Percentiles rank a stretch among this genome's conserved stretches.
phyloP scores from a whole-genome alignment of 345 rosid species.

The Bruguiera parviflora region DNA sequence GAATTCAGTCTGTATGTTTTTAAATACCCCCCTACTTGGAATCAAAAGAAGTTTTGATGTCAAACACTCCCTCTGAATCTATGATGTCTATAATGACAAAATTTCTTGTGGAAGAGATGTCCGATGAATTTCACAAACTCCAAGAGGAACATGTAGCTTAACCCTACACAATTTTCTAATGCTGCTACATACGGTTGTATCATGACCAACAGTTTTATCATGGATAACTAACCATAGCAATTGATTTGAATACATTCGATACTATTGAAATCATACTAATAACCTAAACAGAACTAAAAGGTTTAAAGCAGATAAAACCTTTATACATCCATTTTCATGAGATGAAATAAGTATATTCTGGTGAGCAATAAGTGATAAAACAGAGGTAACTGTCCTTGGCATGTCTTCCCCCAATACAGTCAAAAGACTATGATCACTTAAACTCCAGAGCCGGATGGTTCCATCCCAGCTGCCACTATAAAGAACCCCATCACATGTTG shows the following conservation, averaged over 20 bases:
- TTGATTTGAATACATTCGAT: background rate
- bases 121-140: no score
- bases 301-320: slow-evolving; percentile 40
- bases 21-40: background rate
- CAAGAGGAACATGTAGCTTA: no score
- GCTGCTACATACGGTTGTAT: no score
- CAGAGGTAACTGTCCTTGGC: slow-evolving; percentile 47
- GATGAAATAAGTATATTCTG: slow-evolving; percentile 53
- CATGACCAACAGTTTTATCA: no score
- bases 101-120: background rate
- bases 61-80: background rate
- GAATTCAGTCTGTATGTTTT: background rate
- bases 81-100: background rate
- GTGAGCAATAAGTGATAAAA: slow-evolving; percentile 52
- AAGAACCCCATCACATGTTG: slow-evolving; percentile 57
- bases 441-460: slow-evolving; percentile 76
- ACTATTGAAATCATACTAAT: background rate
- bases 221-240: no score
- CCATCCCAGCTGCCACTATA: slow-evolving; percentile 99
- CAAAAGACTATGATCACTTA: slow-evolving; percentile 72
- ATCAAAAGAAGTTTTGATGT: background rate
- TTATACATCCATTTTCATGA: slow-evolving; percentile 71
- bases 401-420: slow-evolving; percentile 63
- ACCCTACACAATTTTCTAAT: no score
- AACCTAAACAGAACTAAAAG: background rate